Conservation (phyloP, 306 rosid species). For the Castanea sativa region DNA sequence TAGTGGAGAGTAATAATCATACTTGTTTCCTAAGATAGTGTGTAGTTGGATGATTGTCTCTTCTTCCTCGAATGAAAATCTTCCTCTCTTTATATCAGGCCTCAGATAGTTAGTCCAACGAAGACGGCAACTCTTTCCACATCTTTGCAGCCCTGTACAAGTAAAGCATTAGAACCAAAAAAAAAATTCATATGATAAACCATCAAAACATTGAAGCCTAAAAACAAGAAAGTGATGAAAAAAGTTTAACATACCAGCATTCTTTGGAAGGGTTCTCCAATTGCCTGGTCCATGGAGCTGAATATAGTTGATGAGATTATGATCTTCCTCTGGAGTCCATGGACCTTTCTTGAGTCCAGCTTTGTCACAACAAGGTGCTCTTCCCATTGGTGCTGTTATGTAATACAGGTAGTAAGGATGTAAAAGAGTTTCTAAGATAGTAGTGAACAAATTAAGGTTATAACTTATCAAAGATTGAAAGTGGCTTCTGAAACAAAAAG, state of each 20-base stretch:
- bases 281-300: constrained; percentile 77
- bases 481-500: constrained; percentile 18
- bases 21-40: constrained; percentile 88
- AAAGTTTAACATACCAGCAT: constrained; percentile 50
- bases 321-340: constrained; percentile 95
- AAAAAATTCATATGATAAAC: background rate
- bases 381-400: constrained; percentile 53
- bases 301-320: constrained; percentile 47
- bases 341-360: constrained; percentile 91
- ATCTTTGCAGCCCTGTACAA: constrained; percentile 63
- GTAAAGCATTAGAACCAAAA: background rate
- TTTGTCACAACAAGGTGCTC: constrained; percentile 93
- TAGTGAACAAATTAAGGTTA: background rate
- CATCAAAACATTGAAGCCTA: background rate
- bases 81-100: constrained; percentile 93
- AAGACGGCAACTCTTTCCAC: constrained; percentile 97
- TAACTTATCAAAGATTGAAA: constrained; percentile 4
- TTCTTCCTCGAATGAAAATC: constrained; percentile 95
- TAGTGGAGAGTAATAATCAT: constrained; percentile 12
- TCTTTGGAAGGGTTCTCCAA: constrained; percentile 84
- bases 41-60: constrained; percentile 85
- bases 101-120: constrained; percentile 92
- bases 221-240: background rate
- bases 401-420: background rate
- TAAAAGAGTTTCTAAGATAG: background rate